Evolutionary conservation across 352 stramenopile species (phyloP), one percentile per base, ranked within the genome.

Genomic region (Aphanomyces invadans): DNA sequence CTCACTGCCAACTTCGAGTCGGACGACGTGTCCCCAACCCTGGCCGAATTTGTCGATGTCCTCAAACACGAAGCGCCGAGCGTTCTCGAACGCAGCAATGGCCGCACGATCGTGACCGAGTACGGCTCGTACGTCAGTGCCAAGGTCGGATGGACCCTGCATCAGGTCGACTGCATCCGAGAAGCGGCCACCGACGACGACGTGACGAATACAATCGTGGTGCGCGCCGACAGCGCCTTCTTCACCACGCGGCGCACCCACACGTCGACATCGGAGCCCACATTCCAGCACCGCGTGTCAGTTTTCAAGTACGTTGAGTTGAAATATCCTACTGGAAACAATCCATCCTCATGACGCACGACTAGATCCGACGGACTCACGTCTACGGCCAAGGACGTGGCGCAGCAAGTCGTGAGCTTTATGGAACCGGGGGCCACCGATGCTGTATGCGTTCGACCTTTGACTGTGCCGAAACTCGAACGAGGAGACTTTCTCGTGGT

Each of bases 1-100:
- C 54, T 87, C 28, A 54, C 70, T 4, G 74, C 70, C 17, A 77
- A 81, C 66, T 85, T 78, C 52, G 60, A 54, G 4, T 75, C 61
- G 15, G 68, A 78, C 26, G 61, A 80, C 7, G 52, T 60, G 10
- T 26, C 15, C 4, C 25, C 36, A 38, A 68, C 51, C 19, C 83
- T 81, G 53, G 38, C 33, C 5, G 68, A 74, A 25, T 84, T 84
- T 54, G 70, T 69, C 0, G 56, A 65, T 12, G 55, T 52, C 1
- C 46, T 87, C 15, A 60, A 65, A 4, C 45, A 59, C 17, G 42
- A 44, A 7, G 72, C 65, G n/a, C 76, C 74, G 12, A 67, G 73
- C 25, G 66, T 86, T 1, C 82, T 73, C 32, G 7, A 54, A 15
- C 23, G 17, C 46, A 42, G 15, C 36, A 28, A 73, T 51, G 31